Evolutionary conservation across 257 asterid species (phyloP).

Genomic region (Osmanthus fragrans): DNA sequence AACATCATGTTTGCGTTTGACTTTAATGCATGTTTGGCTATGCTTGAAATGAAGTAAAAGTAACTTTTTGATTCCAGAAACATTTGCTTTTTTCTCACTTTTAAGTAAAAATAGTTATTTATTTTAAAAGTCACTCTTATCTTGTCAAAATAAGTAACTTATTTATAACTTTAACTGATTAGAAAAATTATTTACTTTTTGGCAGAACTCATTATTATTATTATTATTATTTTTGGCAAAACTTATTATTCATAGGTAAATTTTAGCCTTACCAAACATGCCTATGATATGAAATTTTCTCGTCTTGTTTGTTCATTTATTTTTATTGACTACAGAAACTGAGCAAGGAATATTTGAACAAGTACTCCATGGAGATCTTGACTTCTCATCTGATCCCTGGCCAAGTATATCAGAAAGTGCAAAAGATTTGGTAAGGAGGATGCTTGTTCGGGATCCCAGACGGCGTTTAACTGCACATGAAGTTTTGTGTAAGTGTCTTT

Average conservation of each 20-base stretch:
- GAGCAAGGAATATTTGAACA: constrained; percentile 35
- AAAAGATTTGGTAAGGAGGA: constrained; percentile 30
- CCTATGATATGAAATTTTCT: not conserved
- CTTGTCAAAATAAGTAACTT: too few species aligned
- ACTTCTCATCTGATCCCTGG: constrained; percentile 40
- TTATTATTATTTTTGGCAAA: too few species aligned
- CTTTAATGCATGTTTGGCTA: not conserved
- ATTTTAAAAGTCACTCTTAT: too few species aligned
- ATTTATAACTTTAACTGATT: too few species aligned
- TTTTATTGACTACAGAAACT: constrained; percentile 18
- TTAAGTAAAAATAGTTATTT: too few species aligned
- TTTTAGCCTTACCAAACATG: too few species aligned
- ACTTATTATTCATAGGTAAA: too few species aligned
- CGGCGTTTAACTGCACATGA: constrained; percentile 34
- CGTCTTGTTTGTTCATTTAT: not conserved
- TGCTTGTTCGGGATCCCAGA: constrained; percentile 39
- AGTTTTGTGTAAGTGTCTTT: constrained; percentile 32
- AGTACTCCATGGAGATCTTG: constrained; percentile 29
- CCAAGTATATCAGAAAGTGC: constrained; percentile 36
- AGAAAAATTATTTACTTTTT: too few species aligned
- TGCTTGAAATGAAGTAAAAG: not conserved
- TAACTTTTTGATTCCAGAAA: not conserved
- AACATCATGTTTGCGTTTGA: not conserved
- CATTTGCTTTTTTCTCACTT: too few species aligned
- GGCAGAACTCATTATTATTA: too few species aligned